Conservation (phyloP, 2,329 filamentous ascomycete species). For the Akanthomyces uredinophilus region DNA sequence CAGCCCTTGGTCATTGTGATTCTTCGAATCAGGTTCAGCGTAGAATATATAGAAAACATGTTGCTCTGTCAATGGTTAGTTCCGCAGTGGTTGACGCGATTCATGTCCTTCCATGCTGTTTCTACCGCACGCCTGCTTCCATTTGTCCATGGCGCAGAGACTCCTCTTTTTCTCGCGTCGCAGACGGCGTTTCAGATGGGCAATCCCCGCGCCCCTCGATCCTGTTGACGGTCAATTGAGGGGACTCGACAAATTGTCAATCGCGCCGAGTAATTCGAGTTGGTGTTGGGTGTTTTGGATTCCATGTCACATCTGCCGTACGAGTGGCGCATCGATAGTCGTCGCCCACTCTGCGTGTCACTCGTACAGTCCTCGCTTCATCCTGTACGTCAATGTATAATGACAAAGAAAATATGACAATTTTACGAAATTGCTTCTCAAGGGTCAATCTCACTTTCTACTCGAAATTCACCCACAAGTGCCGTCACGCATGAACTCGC, state of each 20-base stretch:
- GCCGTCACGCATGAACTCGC: neutral
- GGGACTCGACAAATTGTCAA: neutral
- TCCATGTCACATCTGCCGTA: neutral
- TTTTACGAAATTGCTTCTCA: neutral
- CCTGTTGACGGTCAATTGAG: neutral
- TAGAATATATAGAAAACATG: no score
- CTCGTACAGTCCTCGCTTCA: neutral
- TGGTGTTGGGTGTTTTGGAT: neutral
- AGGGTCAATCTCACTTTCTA: neutral
- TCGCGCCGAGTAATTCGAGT: neutral
- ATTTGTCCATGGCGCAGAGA: neutral
- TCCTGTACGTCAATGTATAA: neutral
- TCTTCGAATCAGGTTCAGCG: no score
- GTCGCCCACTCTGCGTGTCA: neutral
- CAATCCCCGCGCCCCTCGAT: neutral
- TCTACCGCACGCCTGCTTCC: neutral
- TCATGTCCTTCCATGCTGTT: neutral
- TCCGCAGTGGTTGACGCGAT: neutral
- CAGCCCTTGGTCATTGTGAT: no score
- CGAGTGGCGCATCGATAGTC: neutral
- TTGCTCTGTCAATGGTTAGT: no score
- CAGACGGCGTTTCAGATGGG: conserved; percentile 8
- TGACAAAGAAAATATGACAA: neutral
- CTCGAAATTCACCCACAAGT: neutral
- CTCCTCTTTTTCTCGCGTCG: neutral